Evolutionary conservation across 257 asterid genomes (phyloP), one percentile per base, ranked within the genome.

Genomic region (Gynochthodes officinalis): DNA sequence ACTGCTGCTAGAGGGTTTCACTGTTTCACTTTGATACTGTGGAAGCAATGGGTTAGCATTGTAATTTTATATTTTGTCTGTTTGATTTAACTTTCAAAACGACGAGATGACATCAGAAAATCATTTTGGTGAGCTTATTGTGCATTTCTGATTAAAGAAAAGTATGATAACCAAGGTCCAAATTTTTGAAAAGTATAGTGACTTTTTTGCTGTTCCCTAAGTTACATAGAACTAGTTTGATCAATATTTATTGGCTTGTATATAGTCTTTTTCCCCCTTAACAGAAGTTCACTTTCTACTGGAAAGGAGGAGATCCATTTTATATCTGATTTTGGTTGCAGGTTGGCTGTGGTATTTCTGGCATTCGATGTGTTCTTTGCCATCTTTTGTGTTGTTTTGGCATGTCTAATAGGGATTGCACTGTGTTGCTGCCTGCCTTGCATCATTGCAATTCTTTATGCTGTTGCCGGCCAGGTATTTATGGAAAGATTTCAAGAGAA

Each of bases 351-450:
- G 78, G 95, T 89, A 65, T 94, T 91, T 89, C 84, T 94, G 90
- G 97, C 99, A 75, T 91, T 94, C 65, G 99, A 94, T 82, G 97
- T 94, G 69, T 88, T 94, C 89, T 94, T 94, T 83, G 99, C 99
- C 75, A 77, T 94, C 82, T 88, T 94, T 81, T 94, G 99, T 82
- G 95, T 91, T 67, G 97, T 88, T 61, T 85, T 94, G 80, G 97
- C 99, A 73, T 91, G 96, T 77, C 87, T 94, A 68, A 91, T 94
- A 61, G 99, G 97, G 73, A 82, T 94, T 53, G 97, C 97, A 64
- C 88, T 94, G 71, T 94, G 99, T 83, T 91, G 97, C 85, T 91
- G 99, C 95, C 81, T 94, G 79, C 99, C 99, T 70, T 94, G 99
- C 88, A 94, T 94, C 82, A 94, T 91, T 66, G 97, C 97, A 65